Conservation (phyloP, 2,329 filamentous ascomycete species). For the Arthrobotrys musiformis region DNA sequence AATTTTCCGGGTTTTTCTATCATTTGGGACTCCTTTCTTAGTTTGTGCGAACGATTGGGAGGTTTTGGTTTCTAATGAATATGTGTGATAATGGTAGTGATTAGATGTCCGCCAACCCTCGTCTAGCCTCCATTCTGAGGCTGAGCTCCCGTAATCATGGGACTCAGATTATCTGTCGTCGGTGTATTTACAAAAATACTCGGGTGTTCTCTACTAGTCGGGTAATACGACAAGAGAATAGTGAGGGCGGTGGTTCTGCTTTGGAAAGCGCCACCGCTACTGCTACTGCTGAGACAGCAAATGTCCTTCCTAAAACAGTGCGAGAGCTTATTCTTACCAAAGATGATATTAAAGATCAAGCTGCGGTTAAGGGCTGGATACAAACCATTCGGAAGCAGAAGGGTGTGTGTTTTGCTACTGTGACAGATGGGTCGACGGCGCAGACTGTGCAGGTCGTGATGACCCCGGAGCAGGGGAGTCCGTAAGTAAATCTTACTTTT, state of each 20-base stretch:
- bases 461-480: conserved; percentile 75
- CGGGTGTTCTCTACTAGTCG: conserved; percentile 7
- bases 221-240: background rate
- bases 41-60: background rate
- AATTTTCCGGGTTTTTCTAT: background rate
- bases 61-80: background rate
- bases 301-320: background rate
- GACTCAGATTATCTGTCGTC: background rate
- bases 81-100: background rate
- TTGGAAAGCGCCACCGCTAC: background rate
- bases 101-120: conserved; percentile 19
- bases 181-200: background rate
- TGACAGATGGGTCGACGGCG: conserved; percentile 87
- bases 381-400: conserved; percentile 89
- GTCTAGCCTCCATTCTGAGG: background rate
- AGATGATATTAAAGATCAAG: conserved; percentile 60
- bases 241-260: background rate
- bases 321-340: conserved; percentile 13
- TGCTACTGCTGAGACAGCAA: background rate
- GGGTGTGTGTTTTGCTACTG: conserved; percentile 79
- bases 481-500: conserved; percentile 68
- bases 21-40: too few species aligned
- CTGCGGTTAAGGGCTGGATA: conserved; percentile 78
- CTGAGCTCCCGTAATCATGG: background rate
- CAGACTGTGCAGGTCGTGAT: conserved; percentile 83